These are phyloP conservation scores for Tetradesmus lagerheimii DNA, from an alignment of 139 green algal genomes.

Conservation along the genomic window DNA sequence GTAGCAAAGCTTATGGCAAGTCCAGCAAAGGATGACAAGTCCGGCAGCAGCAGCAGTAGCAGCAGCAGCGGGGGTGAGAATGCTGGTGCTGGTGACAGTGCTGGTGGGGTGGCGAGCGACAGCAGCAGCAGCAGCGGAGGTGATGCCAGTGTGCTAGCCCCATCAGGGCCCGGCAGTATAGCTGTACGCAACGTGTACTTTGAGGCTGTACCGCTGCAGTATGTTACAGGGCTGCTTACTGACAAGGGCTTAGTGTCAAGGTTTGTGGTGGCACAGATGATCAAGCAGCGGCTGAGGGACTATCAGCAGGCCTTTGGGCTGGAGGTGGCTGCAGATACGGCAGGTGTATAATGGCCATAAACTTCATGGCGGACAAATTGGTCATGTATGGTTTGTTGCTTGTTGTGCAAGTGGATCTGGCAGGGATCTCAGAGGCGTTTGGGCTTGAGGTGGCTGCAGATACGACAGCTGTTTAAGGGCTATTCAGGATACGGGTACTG, in stretches of 20 bases:
- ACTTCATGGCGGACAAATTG: too few species aligned
- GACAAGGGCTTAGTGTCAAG: conserved; percentile 13
- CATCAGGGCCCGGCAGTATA: not conserved
- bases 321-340: not conserved
- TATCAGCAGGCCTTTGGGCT: conserved; percentile 30
- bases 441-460: too few species aligned
- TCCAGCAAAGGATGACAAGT: not conserved
- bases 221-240: conserved; percentile 53
- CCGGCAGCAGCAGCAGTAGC: conserved; percentile 1
- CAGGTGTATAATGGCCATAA: too few species aligned
- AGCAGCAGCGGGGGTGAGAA: not conserved
- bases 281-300: not conserved
- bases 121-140: not conserved
- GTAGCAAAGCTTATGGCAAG: not conserved
- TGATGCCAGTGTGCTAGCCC: not conserved
- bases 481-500: too few species aligned
- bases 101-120: not conserved
- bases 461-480: too few species aligned
- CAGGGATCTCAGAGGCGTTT: too few species aligned
- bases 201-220: conserved; percentile 50
- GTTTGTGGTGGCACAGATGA: not conserved
- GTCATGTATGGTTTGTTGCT: too few species aligned
- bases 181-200: conserved; percentile 62
- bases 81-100: not conserved
- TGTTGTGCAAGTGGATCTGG: too few species aligned